These are phyloP conservation scores for Tilletia horrida DNA, from an alignment of 1,284 basidiomycete species.

Conservation along the genomic window DNA sequence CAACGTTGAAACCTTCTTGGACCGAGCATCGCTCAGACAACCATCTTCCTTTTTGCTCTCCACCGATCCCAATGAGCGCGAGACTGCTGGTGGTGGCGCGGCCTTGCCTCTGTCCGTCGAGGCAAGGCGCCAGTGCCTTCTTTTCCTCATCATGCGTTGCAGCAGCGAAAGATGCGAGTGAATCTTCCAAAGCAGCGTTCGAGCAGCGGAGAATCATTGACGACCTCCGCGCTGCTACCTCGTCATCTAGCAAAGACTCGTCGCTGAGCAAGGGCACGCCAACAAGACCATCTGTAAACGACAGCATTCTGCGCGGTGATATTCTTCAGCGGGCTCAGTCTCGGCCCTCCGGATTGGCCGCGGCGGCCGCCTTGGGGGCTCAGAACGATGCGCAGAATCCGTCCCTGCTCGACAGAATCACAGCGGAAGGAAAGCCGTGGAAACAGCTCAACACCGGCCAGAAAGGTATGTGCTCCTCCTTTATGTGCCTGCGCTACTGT, in stretches of 20 bases:
- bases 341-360: background rate
- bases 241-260: background rate
- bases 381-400: background rate
- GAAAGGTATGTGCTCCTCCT: background rate
- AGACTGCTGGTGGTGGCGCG: no score
- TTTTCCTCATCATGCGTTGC: background rate
- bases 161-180: background rate
- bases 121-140: no score
- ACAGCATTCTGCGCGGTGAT: background rate
- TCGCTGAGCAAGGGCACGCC: background rate
- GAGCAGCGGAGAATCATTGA: conserved; percentile 15
- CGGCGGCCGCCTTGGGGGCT: background rate
- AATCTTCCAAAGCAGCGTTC: background rate
- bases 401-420: conserved; percentile 7
- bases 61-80: no score
- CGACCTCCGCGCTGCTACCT: background rate
- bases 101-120: no score
- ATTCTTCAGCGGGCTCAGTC: background rate
- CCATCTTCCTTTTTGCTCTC: no score
- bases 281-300: background rate
- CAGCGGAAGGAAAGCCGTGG: conserved; percentile 14
- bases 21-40: no score
- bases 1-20: no score
- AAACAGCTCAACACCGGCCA: conserved; percentile 3
- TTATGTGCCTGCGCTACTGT: background rate